Percentiles rank a stretch among this genome's conserved stretches.
These are phyloP conservation scores for Paraurostyla sp. DNA, from an alignment of 73 alveolate species.

Conservation along the genomic window DNA sequence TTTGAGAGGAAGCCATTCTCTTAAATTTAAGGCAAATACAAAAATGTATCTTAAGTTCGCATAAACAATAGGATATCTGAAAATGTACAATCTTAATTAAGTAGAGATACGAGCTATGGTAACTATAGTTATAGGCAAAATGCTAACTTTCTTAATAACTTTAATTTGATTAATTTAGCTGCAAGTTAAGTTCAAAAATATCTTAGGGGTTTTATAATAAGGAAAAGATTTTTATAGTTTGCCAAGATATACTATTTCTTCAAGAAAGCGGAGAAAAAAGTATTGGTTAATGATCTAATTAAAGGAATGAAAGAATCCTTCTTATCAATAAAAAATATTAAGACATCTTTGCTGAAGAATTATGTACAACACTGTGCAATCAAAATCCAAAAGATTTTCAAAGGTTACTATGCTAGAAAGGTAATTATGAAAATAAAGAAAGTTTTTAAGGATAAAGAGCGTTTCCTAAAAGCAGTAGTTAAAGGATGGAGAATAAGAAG, in stretches of 20 bases:
- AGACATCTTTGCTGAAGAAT: not conserved
- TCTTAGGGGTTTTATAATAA: constrained; percentile 44
- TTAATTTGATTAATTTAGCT: not conserved
- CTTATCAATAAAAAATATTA: not conserved
- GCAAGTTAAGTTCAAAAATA: constrained; percentile 34
- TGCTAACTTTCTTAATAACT: not conserved
- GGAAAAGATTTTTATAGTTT: constrained; percentile 11
- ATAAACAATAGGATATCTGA: not conserved
- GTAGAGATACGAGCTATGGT: not conserved
- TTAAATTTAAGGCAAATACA: constrained; percentile 10
- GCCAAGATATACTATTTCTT: constrained; percentile 32
- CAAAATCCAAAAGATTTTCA: constrained; percentile 32
- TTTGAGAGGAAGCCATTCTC: constrained; percentile 30
- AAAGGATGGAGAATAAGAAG: constrained; percentile 60
- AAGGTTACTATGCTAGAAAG: constrained; percentile 41
- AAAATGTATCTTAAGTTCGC: not conserved
- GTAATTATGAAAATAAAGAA: not conserved
- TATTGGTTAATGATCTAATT: not conserved
- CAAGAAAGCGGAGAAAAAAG: constrained; percentile 11
- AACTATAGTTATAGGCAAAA: not conserved
- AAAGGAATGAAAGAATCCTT: constrained; percentile 30
- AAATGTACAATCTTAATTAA: not conserved
- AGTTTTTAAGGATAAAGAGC: not conserved
- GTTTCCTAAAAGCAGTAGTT: not conserved
- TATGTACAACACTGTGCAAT: constrained; percentile 50